Percentiles rank a stretch among this genome's conserved stretches.
Evolutionary conservation across 2,329 filamentous ascomycete genomes (phyloP).

Genomic region (Albophoma yamanashiensis): DNA sequence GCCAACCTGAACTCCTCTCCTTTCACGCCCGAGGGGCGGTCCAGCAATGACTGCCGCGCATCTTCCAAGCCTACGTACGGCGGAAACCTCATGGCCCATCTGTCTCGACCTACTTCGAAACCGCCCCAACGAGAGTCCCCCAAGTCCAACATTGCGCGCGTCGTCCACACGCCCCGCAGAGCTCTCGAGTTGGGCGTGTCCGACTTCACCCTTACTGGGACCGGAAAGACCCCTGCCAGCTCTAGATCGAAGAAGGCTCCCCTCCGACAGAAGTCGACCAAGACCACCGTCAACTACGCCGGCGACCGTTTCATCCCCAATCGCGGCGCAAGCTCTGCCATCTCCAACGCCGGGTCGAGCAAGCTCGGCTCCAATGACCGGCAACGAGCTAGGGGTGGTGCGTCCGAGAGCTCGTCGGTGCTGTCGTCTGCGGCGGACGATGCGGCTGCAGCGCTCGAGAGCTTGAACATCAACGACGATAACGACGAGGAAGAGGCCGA

Average conservation of each 20-base stretch:
- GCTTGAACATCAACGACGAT: slow-evolving; percentile 63
- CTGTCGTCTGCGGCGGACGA: slow-evolving; percentile 75
- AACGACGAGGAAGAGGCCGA: slow-evolving; percentile 62
- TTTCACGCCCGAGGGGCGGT: slow-evolving; percentile 59
- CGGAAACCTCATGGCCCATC: slow-evolving; percentile 68
- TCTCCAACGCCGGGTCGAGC: slow-evolving; percentile 67
- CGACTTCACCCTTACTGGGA: slow-evolving; percentile 83
- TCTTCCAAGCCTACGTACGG: slow-evolving; percentile 66
- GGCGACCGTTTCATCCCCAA: slow-evolving; percentile 96
- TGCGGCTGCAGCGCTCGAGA: slow-evolving; percentile 67
- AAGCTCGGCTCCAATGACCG: slow-evolving; percentile 69
- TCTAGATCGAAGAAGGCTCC: slow-evolving; percentile 45
- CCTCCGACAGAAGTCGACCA: slow-evolving; percentile 48
- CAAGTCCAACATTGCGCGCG: slow-evolving; percentile 88
- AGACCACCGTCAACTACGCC: slow-evolving; percentile 71
- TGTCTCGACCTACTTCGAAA: slow-evolving; percentile 59
- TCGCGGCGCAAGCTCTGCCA: slow-evolving; percentile 78
- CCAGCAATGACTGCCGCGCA: slow-evolving; percentile 39
- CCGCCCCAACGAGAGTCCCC: slow-evolving; percentile 71
- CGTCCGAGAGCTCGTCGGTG: slow-evolving; percentile 60
- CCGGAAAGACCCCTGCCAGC: slow-evolving; percentile 57
- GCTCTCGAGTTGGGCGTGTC: slow-evolving; percentile 81
- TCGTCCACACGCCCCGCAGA: slow-evolving; percentile 66
- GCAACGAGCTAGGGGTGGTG: slow-evolving; percentile 62
- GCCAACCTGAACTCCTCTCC: slow-evolving; percentile 57